Base-by-base conservation (phyloP, 306 rosid species). In the Cicer arietinum region DNA sequence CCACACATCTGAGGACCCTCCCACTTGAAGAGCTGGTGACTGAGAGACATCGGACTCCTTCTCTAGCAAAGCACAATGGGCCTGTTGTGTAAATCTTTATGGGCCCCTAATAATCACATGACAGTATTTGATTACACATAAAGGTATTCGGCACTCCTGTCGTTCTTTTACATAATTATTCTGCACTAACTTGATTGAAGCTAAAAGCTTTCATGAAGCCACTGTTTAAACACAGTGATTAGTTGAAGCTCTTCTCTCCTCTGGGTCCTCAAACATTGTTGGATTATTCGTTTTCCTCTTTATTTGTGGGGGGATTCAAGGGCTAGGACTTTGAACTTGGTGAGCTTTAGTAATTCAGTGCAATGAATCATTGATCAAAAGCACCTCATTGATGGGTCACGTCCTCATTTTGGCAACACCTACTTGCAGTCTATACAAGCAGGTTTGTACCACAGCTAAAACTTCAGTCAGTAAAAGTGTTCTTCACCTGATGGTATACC, bases 81-180 rank as follows among this genome's bases (percentile, higher is more conserved):
- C 79, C 73, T 80, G 81, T 82, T 56, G 75, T 83, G 77, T 62
- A 74, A 64, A 85, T 82, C 86, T 83, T 76, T 61, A 76, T 88
- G 90, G 91, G 87, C 45, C 88, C 89, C 89, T 75, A 71, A 57
- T 70, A 68, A 87, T 88, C 89, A 76, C 84, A 80, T 67, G 68
- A 56, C 77, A 73, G 76, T 75, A 74, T 54, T 67, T 79, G 56
- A 85, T 87, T 85, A 47, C 74, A 61, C 84, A 57, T 47, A 80
- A 82, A 80, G 83, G 75, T 79, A 58, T 71, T 82, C 41, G 66
- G 73, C 89, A 71, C 70, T 77, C 79, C 74, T 74, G 56, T 79
- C 44, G 53, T 75, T 74, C 65, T 56, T 80, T 47, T 73, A 73
- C 81, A 60, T 77, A 74, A 22, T 76, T 76, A 62, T 75, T 75